Base-by-base conservation (phyloP, 257 asterid genomes). In the Oldenlandia corymbosa region DNA sequence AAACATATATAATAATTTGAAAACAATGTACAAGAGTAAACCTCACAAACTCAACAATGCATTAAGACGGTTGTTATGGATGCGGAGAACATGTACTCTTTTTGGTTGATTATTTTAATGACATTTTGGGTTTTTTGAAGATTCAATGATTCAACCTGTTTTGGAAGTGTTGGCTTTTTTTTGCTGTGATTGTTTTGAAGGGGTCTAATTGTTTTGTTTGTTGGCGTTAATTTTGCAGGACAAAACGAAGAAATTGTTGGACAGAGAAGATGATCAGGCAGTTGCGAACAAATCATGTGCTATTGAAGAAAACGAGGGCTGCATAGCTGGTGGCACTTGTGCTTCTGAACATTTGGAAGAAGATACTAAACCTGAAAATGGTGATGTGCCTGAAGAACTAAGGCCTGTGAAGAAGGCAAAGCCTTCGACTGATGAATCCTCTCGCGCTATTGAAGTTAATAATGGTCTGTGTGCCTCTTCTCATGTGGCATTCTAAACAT, bases 381-480 rank as follows among this genome's bases (percentile, higher is more conserved):
- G 66, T 26, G 70, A 60, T 52, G 77, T 58, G 26, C 65, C 64
- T 59, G 86, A 76, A 68, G 86, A 85, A 43, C 75, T 27, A 62
- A 73, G 90, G 72, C 96, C 94, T 2, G 71, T 79, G 32, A 93
- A 90, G 78, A 93, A 86, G 83, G 77, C 90, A 46, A 93, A 90
- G 74, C 76, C 94, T 67, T 74, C 73, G 24, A 64, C 0, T 71
- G 78, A 80, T 53, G 90, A 72, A 60, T 45, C 78, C 64, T 30
- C 9, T 68, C 59, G 70, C 75, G 54, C 75, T 8, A 43, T 30
- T 20, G 80, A 77, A 60, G 72, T 49, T 64, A 37, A 65, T 67
- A 78, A 71, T 66, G 90, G 87, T 81, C 68, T 41, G 88, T 78
- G 47, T 41, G 46, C n/a, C 9, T 53, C 36, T 42, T 53, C 36